Evolutionary conservation across 495 filamentous ascomycete genomes (phyloP).

Genomic region (Talaromyces ruber): DNA sequence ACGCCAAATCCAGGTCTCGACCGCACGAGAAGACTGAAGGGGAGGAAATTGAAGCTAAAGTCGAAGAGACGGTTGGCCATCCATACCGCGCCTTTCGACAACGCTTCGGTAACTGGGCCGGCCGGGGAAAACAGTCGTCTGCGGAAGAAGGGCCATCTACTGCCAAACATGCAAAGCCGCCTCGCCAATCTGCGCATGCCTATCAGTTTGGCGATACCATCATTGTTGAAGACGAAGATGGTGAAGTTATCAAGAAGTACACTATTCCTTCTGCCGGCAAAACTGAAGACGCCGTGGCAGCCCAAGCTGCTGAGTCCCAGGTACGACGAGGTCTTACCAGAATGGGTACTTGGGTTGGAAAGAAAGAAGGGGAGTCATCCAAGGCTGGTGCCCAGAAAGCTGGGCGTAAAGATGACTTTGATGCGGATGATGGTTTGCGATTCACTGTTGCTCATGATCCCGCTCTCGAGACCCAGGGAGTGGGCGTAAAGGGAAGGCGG

Average conservation of each 20-base stretch:
- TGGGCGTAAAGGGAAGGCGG: constrained; percentile 49
- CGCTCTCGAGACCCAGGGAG: constrained; percentile 21
- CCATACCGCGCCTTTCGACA: constrained; percentile 21
- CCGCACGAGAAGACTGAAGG: constrained; percentile 38
- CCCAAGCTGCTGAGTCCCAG: constrained; percentile 17
- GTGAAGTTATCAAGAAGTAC: constrained; percentile 96
- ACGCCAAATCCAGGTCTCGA: constrained; percentile 29
- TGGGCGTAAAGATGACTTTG: constrained; percentile 42
- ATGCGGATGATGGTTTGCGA: constrained; percentile 62
- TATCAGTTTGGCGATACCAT: constrained; percentile 96
- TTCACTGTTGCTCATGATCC: constrained; percentile 61
- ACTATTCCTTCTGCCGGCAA: constrained; percentile 56
- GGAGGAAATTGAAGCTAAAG: constrained; percentile 29
- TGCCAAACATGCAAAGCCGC: constrained; percentile 17
- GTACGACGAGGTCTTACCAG: constrained; percentile 43
- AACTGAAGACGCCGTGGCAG: constrained; percentile 16
- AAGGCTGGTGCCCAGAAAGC: constrained; percentile 18
- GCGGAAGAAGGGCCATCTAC: constrained; percentile 10
- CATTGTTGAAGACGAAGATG: constrained; percentile 96
- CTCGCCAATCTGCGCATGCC: constrained; percentile 65
- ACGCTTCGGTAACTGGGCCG: constrained; percentile 33
- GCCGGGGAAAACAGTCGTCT: constrained; percentile 19
- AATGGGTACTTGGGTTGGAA: constrained; percentile 58
- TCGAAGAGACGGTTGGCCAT: constrained; percentile 21
- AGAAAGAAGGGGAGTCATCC: constrained; percentile 38